Conservation (phyloP, 495 filamentous ascomycete species). For the Bacidia gigantensis region DNA sequence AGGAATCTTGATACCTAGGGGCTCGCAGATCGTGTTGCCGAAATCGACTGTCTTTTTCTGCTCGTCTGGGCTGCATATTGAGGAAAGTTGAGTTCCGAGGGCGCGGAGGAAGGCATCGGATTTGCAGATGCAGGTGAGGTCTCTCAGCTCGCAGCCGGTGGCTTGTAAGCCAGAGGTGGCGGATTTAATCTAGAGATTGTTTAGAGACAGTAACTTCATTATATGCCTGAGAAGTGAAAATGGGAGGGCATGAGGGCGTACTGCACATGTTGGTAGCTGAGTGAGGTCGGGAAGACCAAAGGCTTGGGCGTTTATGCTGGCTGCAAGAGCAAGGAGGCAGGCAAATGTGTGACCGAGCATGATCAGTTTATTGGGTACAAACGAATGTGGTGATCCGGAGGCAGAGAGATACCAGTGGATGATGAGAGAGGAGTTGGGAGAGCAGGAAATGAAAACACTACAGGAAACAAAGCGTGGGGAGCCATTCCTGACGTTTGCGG, state of each 20-base stretch:
- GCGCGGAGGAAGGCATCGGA: slow-evolving; percentile 18
- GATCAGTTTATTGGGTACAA: neutral
- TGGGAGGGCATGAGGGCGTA: slow-evolving; percentile 3
- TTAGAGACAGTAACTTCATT: too few relatives aligned
- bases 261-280: slow-evolving; percentile 12
- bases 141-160: slow-evolving; percentile 5
- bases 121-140: slow-evolving; percentile 22
- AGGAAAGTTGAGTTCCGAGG: slow-evolving; percentile 4
- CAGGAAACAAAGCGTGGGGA: neutral
- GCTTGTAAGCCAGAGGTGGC: slow-evolving; percentile 5
- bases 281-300: neutral
- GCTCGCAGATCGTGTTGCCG: slow-evolving; percentile 7
- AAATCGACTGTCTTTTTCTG: slow-evolving; percentile 12
- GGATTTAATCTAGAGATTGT: slow-evolving; percentile 2
- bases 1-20: slow-evolving; percentile 7
- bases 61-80: slow-evolving; percentile 7
- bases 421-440: neutral
- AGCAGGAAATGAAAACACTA: neutral
- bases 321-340: neutral
- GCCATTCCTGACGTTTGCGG: neutral
- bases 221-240: neutral
- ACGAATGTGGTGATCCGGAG: neutral
- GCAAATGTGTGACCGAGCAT: neutral
- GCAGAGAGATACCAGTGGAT: neutral
- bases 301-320: neutral